These are phyloP conservation scores for Arthrobotrys conoides DNA, from an alignment of 2,329 filamentous ascomycete species.

Conservation along the genomic window DNA sequence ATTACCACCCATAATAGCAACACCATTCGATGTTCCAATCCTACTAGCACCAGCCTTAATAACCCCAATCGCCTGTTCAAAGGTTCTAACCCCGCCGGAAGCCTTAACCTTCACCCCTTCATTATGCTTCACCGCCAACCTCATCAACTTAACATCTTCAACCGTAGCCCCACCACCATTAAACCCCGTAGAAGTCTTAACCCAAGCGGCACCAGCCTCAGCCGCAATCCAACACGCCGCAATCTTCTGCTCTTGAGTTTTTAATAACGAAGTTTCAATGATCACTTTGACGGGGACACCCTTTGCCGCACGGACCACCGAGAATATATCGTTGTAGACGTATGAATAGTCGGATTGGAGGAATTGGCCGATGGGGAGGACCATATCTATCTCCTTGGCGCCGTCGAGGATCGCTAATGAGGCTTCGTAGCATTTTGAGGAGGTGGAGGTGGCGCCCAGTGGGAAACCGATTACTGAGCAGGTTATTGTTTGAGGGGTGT, in stretches of 20 bases:
- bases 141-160: constrained; percentile 64
- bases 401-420: constrained; percentile 63
- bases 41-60: constrained; percentile 64
- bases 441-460: constrained; percentile 61
- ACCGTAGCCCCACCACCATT: constrained; percentile 63
- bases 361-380: constrained; percentile 63
- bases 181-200: constrained; percentile 65
- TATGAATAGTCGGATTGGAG: constrained; percentile 62
- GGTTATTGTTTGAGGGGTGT: constrained; percentile 25
- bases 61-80: constrained; percentile 62
- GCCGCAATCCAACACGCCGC: constrained; percentile 63
- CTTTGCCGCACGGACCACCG: constrained; percentile 61
- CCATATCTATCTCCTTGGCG: constrained; percentile 64
- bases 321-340: constrained; percentile 62
- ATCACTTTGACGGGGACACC: constrained; percentile 64
- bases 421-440: constrained; percentile 64
- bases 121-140: constrained; percentile 62
- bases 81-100: constrained; percentile 63
- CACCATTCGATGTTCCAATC: constrained; percentile 63
- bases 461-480: constrained; percentile 64
- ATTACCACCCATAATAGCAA: constrained; percentile 50
- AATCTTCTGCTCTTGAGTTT: constrained; percentile 62
- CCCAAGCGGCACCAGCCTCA: constrained; percentile 63
- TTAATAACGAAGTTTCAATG: constrained; percentile 64
- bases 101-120: constrained; percentile 64